Evolutionary conservation across 495 filamentous ascomycete species (phyloP).

Genomic region (Penicillium goetzii): DNA sequence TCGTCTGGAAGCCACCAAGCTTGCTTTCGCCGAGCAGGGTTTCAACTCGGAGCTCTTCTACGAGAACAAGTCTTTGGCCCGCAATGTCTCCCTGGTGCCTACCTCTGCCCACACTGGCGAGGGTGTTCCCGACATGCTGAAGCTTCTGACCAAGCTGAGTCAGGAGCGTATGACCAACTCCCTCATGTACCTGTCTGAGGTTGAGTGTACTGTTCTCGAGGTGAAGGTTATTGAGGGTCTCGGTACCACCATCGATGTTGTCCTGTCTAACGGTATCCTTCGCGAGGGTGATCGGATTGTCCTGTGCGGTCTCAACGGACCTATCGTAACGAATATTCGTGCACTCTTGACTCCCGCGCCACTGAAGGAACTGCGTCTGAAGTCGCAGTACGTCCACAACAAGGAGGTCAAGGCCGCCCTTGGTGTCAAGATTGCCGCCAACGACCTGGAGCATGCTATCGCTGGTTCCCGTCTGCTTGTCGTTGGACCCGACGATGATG

Average conservation of each 20-base stretch:
- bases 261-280: slow-evolving; percentile 94
- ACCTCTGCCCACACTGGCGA: slow-evolving; percentile 98
- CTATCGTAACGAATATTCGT: slow-evolving; percentile 92
- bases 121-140: slow-evolving; percentile 98
- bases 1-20: slow-evolving; percentile 86
- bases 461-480: slow-evolving; percentile 94
- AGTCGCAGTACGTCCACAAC: slow-evolving; percentile 95
- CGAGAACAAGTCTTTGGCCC: slow-evolving; percentile 97
- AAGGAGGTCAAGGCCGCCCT: slow-evolving; percentile 98
- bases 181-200: slow-evolving; percentile 97
- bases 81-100: slow-evolving; percentile 90
- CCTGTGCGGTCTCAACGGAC: slow-evolving; percentile 91
- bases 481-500: slow-evolving; percentile 92
- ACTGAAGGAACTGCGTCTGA: slow-evolving; percentile 92
- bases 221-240: slow-evolving; percentile 99
- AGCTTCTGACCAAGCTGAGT: slow-evolving; percentile 86
- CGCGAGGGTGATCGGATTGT: slow-evolving; percentile 94
- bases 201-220: slow-evolving; percentile 97
- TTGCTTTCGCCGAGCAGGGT: slow-evolving; percentile 92
- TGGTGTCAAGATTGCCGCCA: slow-evolving; percentile 98
- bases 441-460: slow-evolving; percentile 94
- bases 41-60: slow-evolving; percentile 97
- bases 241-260: slow-evolving; percentile 97
- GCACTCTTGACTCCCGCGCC: slow-evolving; percentile 95
- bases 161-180: slow-evolving; percentile 98